Percentiles rank a stretch among this genome's conserved stretches.
phyloP scores from a whole-genome alignment of 2,329 filamentous ascomycete species.

The Orbilia ellipsospora region DNA sequence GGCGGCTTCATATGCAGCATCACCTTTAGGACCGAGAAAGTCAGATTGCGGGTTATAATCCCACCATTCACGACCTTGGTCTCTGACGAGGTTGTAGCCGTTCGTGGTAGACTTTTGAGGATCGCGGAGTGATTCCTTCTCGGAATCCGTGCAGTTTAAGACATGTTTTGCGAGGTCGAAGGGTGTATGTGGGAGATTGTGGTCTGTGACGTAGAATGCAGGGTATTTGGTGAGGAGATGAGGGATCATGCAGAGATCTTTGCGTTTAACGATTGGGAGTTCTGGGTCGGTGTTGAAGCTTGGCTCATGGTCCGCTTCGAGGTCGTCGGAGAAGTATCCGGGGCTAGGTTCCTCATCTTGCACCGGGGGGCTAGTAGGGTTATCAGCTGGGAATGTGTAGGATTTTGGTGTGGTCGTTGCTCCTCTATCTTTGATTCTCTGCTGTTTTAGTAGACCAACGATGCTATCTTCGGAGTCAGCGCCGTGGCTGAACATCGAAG shows the following conservation, averaged over 20 bases:
- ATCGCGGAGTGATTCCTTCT: conserved; percentile 14
- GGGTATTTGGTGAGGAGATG: conserved; percentile 20
- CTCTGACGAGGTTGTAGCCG: conserved; percentile 32
- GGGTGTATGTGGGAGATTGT: conserved; percentile 8
- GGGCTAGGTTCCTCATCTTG: neutral
- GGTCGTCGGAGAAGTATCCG: neutral
- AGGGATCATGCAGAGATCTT: conserved; percentile 25
- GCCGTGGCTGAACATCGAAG: neutral
- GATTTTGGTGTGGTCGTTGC: neutral
- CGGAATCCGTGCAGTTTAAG: conserved; percentile 3
- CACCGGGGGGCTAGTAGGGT: neutral
- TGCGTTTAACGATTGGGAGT: conserved; percentile 24
- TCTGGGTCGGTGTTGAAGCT: neutral
- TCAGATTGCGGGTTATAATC: conserved; percentile 30
- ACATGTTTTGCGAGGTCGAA: conserved; percentile 23
- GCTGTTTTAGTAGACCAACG: neutral
- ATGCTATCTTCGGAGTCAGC: neutral
- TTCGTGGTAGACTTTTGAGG: conserved; percentile 18
- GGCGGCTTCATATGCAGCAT: conserved; percentile 14
- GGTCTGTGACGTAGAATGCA: conserved; percentile 27
- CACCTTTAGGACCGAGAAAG: neutral
- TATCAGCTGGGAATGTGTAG: neutral
- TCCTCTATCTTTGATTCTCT: neutral
- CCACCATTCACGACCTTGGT: conserved; percentile 44
- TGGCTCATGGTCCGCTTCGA: neutral